Evolutionary conservation across 345 rosid genomes (phyloP).

Genomic region (Hypericum perforatum): DNA sequence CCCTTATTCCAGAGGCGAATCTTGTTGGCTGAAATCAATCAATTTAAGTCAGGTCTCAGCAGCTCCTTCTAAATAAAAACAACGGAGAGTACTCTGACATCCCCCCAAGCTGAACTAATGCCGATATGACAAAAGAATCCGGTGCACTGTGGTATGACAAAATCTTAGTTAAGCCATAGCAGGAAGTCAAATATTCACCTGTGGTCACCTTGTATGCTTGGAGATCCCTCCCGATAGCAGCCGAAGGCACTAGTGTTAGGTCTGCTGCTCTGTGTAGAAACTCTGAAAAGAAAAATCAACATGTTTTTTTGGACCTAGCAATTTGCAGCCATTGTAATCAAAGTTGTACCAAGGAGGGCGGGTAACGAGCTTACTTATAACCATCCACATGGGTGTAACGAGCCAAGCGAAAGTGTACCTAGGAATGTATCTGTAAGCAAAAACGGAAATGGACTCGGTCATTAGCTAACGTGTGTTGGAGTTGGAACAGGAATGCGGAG

Average conservation of each 20-base stretch:
- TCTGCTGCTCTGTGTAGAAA: constrained; percentile 98
- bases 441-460: constrained; percentile 13
- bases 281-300: constrained; percentile 33
- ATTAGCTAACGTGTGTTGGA: not conserved
- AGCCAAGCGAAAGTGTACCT: constrained; percentile 98
- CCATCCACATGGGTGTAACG: constrained; percentile 93
- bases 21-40: constrained; percentile 55
- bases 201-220: constrained; percentile 72
- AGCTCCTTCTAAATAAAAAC: too few relatives aligned
- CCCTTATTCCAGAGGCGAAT: constrained; percentile 98
- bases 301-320: not conserved
- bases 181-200: constrained; percentile 36
- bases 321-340: not conserved
- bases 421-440: constrained; percentile 70
- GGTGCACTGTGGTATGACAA: not conserved
- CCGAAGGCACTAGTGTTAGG: constrained; percentile 92
- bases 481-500: not conserved
- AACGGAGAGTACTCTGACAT: too few relatives aligned
- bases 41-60: not conserved
- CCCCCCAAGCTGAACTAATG: too few relatives aligned
- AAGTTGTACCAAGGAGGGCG: not conserved
- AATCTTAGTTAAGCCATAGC: not conserved
- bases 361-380: constrained; percentile 49
- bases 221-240: constrained; percentile 83
- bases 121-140: too few relatives aligned